Percentiles rank a stretch among this genome's conserved stretches.
phyloP scores from a whole-genome alignment of 2,329 filamentous ascomycete species.

The Cyphellophora europaea region DNA sequence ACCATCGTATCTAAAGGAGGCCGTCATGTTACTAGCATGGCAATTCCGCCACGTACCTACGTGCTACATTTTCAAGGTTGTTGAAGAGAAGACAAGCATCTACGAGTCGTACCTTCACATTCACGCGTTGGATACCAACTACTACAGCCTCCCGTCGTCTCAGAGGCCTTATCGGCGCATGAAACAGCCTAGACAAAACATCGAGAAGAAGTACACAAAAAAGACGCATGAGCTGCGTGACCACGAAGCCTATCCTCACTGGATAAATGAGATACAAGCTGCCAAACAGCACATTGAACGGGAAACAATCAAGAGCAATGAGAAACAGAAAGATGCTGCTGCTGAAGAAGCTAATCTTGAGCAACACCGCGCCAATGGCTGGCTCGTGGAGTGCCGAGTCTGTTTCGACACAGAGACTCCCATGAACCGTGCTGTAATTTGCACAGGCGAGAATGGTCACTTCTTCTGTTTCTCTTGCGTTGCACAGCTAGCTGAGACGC shows the following conservation, averaged over 20 bases:
- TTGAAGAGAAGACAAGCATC: constrained; percentile 16
- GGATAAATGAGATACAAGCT: constrained; percentile 21
- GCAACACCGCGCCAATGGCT: constrained; percentile 35
- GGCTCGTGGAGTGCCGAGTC: constrained; percentile 59
- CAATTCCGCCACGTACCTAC: constrained; percentile 17
- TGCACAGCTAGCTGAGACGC: constrained; percentile 53
- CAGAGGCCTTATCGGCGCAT: constrained; percentile 16
- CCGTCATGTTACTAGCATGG: constrained; percentile 19
- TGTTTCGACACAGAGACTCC: constrained; percentile 58
- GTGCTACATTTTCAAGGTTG: constrained; percentile 12
- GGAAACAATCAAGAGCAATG: constrained; percentile 11
- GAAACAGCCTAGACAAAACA: constrained; percentile 10
- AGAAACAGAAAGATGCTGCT: constrained; percentile 18
- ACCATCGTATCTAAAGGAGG: constrained; percentile 14
- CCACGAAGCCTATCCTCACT: constrained; percentile 9
- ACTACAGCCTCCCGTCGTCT: constrained; percentile 3
- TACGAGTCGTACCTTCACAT: constrained; percentile 22
- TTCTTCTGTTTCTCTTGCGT: constrained; percentile 64
- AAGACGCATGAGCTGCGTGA: constrained; percentile 7
- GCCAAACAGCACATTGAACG: constrained; percentile 19
- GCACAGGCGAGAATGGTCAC: constrained; percentile 49
- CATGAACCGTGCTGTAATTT: constrained; percentile 59
- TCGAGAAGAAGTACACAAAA: constrained; percentile 14
- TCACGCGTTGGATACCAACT: constrained; percentile 16
- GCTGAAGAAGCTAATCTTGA: constrained; percentile 27